Evolutionary conservation across 164 flowering plant genomes (phyloP).

Genomic region (Brasenia schreberi): DNA sequence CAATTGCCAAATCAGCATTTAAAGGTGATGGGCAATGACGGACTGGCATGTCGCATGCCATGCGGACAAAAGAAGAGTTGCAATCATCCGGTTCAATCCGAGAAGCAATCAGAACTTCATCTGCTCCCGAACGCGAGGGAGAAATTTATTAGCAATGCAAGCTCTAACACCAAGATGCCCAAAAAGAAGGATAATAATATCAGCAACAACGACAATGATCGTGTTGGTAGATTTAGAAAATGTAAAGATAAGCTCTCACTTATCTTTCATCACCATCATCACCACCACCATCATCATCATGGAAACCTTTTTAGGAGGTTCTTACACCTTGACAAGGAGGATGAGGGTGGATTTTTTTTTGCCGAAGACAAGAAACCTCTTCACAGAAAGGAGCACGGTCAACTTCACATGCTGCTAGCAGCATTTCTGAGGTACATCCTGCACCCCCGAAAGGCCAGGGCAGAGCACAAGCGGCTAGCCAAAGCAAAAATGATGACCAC

Average conservation of each 20-base stretch:
- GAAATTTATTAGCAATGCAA: not conserved
- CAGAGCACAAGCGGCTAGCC: constrained; percentile 20
- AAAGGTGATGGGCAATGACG: not conserved
- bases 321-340: constrained; percentile 8
- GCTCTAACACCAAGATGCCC: not conserved
- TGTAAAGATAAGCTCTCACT: constrained; percentile 41
- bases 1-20: not conserved
- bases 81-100: not conserved
- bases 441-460: constrained; percentile 23
- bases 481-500: constrained; percentile 12
- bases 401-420: constrained; percentile 4
- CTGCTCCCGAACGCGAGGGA: not conserved
- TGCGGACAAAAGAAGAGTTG: not conserved
- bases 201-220: not conserved
- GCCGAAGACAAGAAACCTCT: constrained; percentile 1
- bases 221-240: constrained; percentile 12
- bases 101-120: too few species aligned
- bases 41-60: not conserved
- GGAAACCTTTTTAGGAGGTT: constrained; percentile 6
- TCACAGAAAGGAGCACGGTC: constrained; percentile 4
- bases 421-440: constrained; percentile 17
- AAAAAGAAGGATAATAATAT: constrained; percentile 15
- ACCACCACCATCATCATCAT: constrained; percentile 26
- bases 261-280: constrained; percentile 55
- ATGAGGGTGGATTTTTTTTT: not conserved